A percentile compares a stretch with the other conserved stretches of the same genome.
phyloP scores from a whole-genome alignment of 208 protist genomes.

The Acanthamoeba lenticulata region DNA sequence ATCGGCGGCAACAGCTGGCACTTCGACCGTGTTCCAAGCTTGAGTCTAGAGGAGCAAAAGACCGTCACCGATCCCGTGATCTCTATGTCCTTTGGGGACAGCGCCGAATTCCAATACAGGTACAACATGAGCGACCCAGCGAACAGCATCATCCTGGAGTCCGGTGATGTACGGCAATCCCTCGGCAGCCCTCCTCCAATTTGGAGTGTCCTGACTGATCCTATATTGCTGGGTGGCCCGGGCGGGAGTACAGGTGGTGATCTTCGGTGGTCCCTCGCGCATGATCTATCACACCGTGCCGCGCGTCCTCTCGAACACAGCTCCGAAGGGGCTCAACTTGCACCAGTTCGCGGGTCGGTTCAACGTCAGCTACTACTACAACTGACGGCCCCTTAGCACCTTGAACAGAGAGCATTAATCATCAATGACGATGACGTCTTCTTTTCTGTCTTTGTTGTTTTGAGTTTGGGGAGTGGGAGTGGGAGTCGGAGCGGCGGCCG shows the following conservation, averaged over 20 bases:
- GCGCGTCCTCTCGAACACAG: constrained; percentile 5
- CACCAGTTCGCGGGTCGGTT: constrained; percentile 19
- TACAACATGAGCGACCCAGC: not conserved
- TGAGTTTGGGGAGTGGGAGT: too few species aligned
- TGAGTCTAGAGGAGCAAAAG: constrained; percentile 8
- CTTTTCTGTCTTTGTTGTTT: too few species aligned
- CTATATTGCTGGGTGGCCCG: not conserved
- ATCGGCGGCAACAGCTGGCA: not conserved
- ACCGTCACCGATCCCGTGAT: constrained; percentile 22
- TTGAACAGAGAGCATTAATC: too few species aligned
- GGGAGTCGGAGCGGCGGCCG: too few species aligned
- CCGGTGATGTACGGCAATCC: not conserved
- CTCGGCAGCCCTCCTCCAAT: not conserved
- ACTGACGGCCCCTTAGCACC: too few species aligned
- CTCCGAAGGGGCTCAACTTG: constrained; percentile 1
- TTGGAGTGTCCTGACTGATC: not conserved
- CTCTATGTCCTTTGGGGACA: constrained; percentile 62
- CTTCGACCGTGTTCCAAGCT: not conserved
- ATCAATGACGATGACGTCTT: too few species aligned
- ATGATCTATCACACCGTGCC: constrained; percentile 58
- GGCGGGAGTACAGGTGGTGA: not conserved
- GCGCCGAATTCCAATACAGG: constrained; percentile 34
- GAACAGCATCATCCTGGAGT: constrained; percentile 34
- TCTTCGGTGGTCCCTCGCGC: constrained; percentile 19
- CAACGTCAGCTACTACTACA: constrained; percentile 62